Base-by-base conservation (phyloP, 2,329 filamentous ascomycete genomes). In the Gremmenia infestans region DNA sequence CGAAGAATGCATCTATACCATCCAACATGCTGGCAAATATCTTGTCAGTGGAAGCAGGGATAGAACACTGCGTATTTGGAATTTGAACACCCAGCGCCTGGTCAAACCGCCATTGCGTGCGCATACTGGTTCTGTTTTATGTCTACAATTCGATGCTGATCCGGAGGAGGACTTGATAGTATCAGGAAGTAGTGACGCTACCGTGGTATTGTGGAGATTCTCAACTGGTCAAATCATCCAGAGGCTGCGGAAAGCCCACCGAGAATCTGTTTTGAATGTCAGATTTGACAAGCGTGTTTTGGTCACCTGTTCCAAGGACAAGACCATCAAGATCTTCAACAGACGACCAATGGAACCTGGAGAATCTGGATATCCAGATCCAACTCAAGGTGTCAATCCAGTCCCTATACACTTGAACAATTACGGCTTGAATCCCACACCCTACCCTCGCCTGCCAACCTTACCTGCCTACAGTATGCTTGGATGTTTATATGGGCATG, bases 301-400 rank as follows among this genome's bases (percentile, higher is more conserved):
- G 4, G 91, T 97, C 12, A 99, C 94, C 0, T 97, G 94, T 67
- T 97, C 93, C 49, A 99, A 99, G 71, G 94, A 99, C 72, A 95
- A 92, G 72, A 88, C 88, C 0, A 96, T 99, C 77, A 97, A 97
- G 72, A 86, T 99, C 17, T 99, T 96, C 82, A 97, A 93, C 70
- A 85, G 94, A 5, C 80, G 77, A 17, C 78, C 84, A 17, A 75
- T 96, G n/a, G 74, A 75, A 35, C 76, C 79, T 45, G 82, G 82
- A 22, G 82, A 86, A 36, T 60, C 78, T 2, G 84, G 83, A 6
- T 86, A 85, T 70, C 46, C 72, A 14, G 71, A 71, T 2, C 66
- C 64, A 1, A 56, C 65, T 2, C 62, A 68, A 11, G 63, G 66
- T 0, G 72, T 85, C n/a, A 77, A 81, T 52, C 77, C 82, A 1